Base-by-base conservation (phyloP, 345 rosid genomes). In the Kandelia obovata region DNA sequence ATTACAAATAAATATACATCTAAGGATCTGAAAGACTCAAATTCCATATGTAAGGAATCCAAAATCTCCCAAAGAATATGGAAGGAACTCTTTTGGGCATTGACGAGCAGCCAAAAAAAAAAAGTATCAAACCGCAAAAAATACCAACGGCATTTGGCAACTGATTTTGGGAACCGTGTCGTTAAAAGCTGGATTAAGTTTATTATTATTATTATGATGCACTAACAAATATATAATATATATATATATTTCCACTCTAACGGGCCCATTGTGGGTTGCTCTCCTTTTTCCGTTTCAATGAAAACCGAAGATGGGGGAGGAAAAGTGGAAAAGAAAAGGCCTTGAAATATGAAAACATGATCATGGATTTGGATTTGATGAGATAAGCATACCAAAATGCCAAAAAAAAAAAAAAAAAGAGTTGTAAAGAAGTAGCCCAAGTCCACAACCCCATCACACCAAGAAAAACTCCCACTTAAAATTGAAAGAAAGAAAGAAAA, bases 151-250 rank as follows among this genome's bases (percentile, higher is more conserved):
- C 53, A 60, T 7, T 15, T 9, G 61, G 49, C 35, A 71, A 73
- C 75, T 73, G 32, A 65, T 58, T 58, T 79, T 43, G 83, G 83
- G 71, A 79, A 82, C 56, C 71, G 81, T 69, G 83, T 61, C 2
- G 61, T 28, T 53, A 39, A 61, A 69, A 72, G 65, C 39, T 35
- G 49, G 69, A 73, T 69, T 61, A 69, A 74, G 64, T 67, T 69
- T 6, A 35, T 6, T 6, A 7, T 6, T 6, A 35, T 6, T 35
- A 35, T 35, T 37, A 37, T 21, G 21, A 21, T 21, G 21, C 21
- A 21, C 21, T 21, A 21, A 21, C 21, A 21, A 21, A 21, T 21
- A 21, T 21, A 21, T 21, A 21, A 21, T 21, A 21, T 21, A 21
- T 21, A 21, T 21, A 21, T 21, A 21, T 21, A 21, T 21, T 21